Conservation (phyloP, 2,329 filamentous ascomycete species). For the Alternaria atra region DNA sequence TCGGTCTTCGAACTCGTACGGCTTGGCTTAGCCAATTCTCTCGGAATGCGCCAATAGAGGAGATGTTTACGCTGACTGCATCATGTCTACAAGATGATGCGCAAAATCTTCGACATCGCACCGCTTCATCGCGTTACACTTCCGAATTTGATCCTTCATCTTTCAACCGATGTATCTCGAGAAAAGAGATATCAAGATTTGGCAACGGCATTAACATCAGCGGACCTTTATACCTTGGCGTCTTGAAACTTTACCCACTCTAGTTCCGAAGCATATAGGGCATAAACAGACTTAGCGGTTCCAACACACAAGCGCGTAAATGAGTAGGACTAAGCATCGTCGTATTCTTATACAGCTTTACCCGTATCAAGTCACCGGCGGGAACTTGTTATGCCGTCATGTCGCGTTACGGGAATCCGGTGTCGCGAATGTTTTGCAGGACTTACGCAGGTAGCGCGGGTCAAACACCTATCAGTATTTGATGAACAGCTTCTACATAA, state of each 20-base stretch:
- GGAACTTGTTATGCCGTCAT: not conserved
- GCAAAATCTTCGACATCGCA: too few relatives aligned
- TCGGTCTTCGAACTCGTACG: too few relatives aligned
- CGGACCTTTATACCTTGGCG: not conserved
- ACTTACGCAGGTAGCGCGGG: not conserved
- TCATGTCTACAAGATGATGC: too few relatives aligned
- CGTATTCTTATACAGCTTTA: rapidly evolving
- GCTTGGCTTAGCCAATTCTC: too few relatives aligned
- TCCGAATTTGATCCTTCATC: too few relatives aligned
- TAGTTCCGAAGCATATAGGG: not conserved
- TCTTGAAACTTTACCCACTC: not conserved
- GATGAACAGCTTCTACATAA: not conserved
- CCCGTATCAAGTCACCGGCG: not conserved
- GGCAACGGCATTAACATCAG: not conserved
- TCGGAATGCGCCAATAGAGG: too few relatives aligned
- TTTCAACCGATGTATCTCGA: too few relatives aligned
- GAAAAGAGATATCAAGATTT: not conserved
- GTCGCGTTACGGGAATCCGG: not conserved
- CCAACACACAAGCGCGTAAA: not conserved
- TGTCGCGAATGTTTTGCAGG: not conserved
- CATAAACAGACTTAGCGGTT: not conserved
- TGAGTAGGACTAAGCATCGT: not conserved
- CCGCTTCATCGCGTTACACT: too few relatives aligned
- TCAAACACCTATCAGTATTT: not conserved
- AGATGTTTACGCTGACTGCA: too few relatives aligned